Conservation (phyloP, 1,284 basidiomycete species). For the Pyrrhoderma noxium region DNA sequence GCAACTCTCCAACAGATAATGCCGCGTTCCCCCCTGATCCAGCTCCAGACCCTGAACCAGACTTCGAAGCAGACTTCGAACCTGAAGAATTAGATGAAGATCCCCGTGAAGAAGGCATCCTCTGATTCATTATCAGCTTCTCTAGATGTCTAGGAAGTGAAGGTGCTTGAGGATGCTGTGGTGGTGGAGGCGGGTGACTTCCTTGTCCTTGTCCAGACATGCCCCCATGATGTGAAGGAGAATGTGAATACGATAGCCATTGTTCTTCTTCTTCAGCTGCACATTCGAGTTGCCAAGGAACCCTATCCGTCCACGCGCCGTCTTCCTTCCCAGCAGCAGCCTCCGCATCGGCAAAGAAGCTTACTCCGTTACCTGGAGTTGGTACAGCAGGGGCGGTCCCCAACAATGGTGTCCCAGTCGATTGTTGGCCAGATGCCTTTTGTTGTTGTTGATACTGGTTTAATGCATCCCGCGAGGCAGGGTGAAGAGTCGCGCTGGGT, state of each 20-base stretch:
- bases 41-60: neutral
- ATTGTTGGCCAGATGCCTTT: neutral
- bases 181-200: conserved; percentile 36
- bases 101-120: conserved; percentile 22
- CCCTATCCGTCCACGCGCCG: conserved; percentile 64
- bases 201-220: conserved; percentile 28
- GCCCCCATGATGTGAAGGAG: conserved; percentile 24
- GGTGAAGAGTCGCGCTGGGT: conserved; percentile 20
- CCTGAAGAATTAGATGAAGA: conserved; percentile 7
- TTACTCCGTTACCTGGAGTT: conserved; percentile 29
- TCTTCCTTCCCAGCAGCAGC: conserved; percentile 24
- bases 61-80: neutral
- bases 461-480: conserved; percentile 12
- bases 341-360: conserved; percentile 17
- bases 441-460: conserved; percentile 1
- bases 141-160: conserved; percentile 86
- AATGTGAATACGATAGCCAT: conserved; percentile 43
- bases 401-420: too few species aligned
- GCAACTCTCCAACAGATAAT: conserved; percentile 23
- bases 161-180: conserved; percentile 80
- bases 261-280: conserved; percentile 82
- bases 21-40: conserved; percentile 17
- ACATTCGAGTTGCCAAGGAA: conserved; percentile 67
- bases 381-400: conserved; percentile 29
- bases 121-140: conserved; percentile 85